Conservation (phyloP, 768 basidiomycete species). For the Coprinopsis marcescibilis region DNA sequence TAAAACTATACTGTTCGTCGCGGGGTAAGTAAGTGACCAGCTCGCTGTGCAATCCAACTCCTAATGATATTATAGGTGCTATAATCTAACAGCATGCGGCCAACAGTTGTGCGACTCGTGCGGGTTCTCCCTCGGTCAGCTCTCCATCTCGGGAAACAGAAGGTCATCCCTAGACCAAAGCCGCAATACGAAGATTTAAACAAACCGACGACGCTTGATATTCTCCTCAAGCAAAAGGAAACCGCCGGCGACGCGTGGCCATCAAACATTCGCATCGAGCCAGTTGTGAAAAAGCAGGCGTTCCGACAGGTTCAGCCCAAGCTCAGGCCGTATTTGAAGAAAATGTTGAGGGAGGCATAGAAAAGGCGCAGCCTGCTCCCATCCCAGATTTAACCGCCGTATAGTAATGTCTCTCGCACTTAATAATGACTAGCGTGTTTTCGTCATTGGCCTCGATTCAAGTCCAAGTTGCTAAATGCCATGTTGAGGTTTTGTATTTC, state of each 20-base stretch:
- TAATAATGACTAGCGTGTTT: neutral
- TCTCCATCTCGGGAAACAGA: constrained; percentile 23
- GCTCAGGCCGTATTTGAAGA: constrained; percentile 32
- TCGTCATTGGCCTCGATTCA: too few relatives aligned
- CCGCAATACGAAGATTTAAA: constrained; percentile 30
- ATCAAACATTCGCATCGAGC: constrained; percentile 40
- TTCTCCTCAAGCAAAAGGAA: constrained; percentile 29
- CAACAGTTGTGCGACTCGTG: constrained; percentile 29
- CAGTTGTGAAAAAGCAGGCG: constrained; percentile 33
- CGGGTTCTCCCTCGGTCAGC: constrained; percentile 31
- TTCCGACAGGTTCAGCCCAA: constrained; percentile 34
- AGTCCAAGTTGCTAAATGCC: too few relatives aligned
- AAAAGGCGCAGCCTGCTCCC: neutral
- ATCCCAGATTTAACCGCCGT: too few relatives aligned
- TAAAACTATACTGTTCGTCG: too few relatives aligned
- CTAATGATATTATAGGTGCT: neutral
- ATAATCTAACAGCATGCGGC: constrained; percentile 26
- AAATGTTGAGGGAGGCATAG: constrained; percentile 33
- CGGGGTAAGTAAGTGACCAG: too few relatives aligned
- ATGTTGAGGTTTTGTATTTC: too few relatives aligned
- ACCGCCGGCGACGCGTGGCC: constrained; percentile 34
- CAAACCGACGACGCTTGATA: constrained; percentile 29
- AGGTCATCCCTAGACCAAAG: constrained; percentile 27
- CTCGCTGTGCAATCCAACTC: neutral
- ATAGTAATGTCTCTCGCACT: neutral